phyloP scores from a whole-genome alignment of 2,329 filamentous ascomycete species.

The Cladosporium sp. region DNA sequence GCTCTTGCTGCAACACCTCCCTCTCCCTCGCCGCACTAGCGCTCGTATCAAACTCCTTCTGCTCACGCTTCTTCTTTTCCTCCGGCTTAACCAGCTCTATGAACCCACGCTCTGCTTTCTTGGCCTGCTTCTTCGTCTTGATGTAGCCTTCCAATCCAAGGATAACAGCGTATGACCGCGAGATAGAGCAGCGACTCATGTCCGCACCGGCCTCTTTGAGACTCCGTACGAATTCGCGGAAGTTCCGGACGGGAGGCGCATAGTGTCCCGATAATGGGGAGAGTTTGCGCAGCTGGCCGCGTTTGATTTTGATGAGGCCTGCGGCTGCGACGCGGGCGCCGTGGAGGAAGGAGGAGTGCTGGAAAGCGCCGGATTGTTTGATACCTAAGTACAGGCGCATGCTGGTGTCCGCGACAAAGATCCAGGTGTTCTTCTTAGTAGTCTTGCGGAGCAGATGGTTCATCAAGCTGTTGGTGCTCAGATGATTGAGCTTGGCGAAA shows the following conservation, averaged over 20 bases:
- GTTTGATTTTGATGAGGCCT: conserved; percentile 78
- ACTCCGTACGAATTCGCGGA: conserved; percentile 72
- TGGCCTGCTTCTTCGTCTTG: conserved; percentile 63
- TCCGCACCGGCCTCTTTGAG: conserved; percentile 72
- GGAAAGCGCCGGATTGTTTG: conserved; percentile 82
- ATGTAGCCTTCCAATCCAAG: conserved; percentile 78
- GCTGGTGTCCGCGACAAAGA: conserved; percentile 82
- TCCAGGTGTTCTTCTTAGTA: conserved; percentile 86
- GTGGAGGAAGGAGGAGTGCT: conserved; percentile 85
- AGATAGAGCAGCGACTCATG: conserved; percentile 72
- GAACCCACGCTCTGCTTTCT: conserved; percentile 50
- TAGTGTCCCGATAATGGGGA: conserved; percentile 73
- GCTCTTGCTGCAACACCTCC: conserved; percentile 41
- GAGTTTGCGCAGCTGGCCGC: conserved; percentile 70
- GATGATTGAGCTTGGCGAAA: conserved; percentile 58
- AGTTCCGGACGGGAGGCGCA: conserved; percentile 76
- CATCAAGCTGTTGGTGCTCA: conserved; percentile 68
- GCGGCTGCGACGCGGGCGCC: conserved; percentile 77
- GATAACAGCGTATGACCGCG: conserved; percentile 75
- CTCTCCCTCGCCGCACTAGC: conserved; percentile 59
- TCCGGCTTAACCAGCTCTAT: conserved; percentile 61
- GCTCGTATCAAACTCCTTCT: conserved; percentile 54
- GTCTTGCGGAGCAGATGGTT: conserved; percentile 75
- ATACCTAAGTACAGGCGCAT: conserved; percentile 86
- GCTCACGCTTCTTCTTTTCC: conserved; percentile 45